Base-by-base conservation (phyloP, 768 basidiomycete species). In the Porphyrellus cyaneotinctus region DNA sequence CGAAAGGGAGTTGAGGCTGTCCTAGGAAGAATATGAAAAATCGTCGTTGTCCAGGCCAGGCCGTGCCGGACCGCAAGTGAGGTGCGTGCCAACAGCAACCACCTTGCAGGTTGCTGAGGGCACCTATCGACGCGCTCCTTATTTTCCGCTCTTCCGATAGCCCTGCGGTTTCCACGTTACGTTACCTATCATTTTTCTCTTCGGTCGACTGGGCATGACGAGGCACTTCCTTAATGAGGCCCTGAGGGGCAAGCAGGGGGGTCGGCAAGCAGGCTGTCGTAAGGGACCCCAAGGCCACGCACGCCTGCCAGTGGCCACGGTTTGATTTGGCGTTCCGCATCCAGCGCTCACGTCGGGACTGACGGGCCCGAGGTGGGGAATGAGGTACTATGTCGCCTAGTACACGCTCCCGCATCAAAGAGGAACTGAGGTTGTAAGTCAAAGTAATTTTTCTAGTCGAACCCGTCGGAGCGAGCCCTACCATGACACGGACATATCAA, bases 151-250 rank as follows among this genome's bases (percentile, higher is more conserved):
- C 42, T 43, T 51, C 57, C 31, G 49, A 53, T 48, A 50, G 43
- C 38, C 35, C 43, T 52, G 35, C 18, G 38, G 44, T 53, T 61
- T 64, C 63, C 58, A 63, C 53, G 56, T 64, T 64, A 66, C 63
- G 63, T 64, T 56, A 66, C 53, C 49, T 7, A 47, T 45, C 38
- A 37, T 39, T 51, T 50, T 56, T 56, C 49, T 41, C 41, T 38
- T 32, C 42, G 31, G 51, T 47, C 51, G 22, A 45, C 43, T 41
- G 35, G 43, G 26, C 12, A 53, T n/a, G 44, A 53, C 45, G 45
- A 53, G 48, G 45, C 18, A 55, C 43, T 53, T 61, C 55, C 48
- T 48, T 49, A 52, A 57, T 42, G 37, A 57, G 28, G 17, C 18
- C 28, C 4, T 30, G 42, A 17, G 52, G 45, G 49, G 49, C 32